Base-by-base conservation (phyloP, 2,329 filamentous ascomycete genomes). In the Hypoxylon sp. region DNA sequence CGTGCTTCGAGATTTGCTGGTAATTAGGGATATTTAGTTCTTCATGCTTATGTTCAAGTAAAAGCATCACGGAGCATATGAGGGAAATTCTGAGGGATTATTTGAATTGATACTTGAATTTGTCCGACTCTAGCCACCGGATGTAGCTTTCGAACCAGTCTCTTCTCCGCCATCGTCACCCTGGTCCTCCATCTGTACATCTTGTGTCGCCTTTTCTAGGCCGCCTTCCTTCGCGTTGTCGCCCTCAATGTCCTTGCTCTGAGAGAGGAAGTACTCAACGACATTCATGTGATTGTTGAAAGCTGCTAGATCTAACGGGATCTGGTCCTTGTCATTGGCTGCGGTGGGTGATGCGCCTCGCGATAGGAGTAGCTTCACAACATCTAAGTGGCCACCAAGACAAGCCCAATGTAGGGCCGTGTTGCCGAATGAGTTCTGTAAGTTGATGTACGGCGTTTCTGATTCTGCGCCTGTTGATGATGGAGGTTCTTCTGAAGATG, bases 351-450 rank as follows among this genome's bases (percentile, higher is more conserved):
- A 91, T 1, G 94, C 94, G 2, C 93, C 94, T 2, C 89, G 84
- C 48, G 90, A 89, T 1, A 97, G 84, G 11, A 99, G 85, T 0
- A 89, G 81, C 82, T 94, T 92, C 5, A 97, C 93, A 2, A 90
- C 88, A 5, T 90, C 87, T 2, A 98, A 82, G 75, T 98, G 94
- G 1, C 94, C 94, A 60, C 97, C 96, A 60, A 98, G 83, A 0
- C 93, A 92, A 0, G 95, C 95, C 94, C 94, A 98, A 81, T 99
- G 96, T 63, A 99, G 84, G 0, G 93, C 88, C 0, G 95, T 98
- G 82, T 98, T 98, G 48, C 94, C 94, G 49, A 92, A 91, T 68
- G 89, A 84, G 76, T 99, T 99, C 67, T 87, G 84, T 2, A 86
- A 83, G 73, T 93, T 91, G 23, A 94, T 79, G 72, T 90, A 89